Evolutionary conservation across 75 land plant species (phyloP).

Genomic region (Ceratopteris richardii): DNA sequence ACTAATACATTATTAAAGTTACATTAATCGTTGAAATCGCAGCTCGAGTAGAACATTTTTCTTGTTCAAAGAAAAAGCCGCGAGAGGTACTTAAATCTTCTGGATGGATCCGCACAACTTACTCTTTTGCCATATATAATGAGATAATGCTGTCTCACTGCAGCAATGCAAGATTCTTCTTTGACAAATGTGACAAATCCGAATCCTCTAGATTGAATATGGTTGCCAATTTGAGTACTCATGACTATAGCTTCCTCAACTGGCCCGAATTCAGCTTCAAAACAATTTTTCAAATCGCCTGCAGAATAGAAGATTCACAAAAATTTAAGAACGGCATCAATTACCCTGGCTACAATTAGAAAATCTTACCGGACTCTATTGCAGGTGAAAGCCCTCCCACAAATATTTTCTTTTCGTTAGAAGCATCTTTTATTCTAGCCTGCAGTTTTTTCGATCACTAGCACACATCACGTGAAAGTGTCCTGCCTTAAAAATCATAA

Average conservation of each 20-base stretch:
- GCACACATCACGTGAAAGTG: too few relatives aligned
- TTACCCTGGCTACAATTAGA: neutral
- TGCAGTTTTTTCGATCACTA: neutral
- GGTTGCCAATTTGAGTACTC: conserved; percentile 31
- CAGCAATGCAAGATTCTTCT: conserved; percentile 39
- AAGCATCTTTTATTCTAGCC: conserved; percentile 5
- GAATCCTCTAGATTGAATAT: conserved; percentile 46
- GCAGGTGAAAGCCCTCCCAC: conserved; percentile 56
- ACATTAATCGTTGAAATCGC: too few relatives aligned
- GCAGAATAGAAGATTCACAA: conserved; percentile 6
- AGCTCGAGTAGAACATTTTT: too few relatives aligned
- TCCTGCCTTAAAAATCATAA: too few relatives aligned
- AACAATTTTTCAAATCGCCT: conserved; percentile 45
- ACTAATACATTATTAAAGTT: neutral
- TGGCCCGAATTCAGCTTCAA: conserved; percentile 51
- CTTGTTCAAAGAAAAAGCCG: too few relatives aligned
- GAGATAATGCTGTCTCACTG: conserved; percentile 51
- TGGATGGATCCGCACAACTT: neutral
- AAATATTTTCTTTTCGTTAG: conserved; percentile 36
- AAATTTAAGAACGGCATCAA: neutral
- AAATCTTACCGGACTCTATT: conserved; percentile 40
- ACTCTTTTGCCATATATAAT: conserved; percentile 54
- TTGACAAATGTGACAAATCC: conserved; percentile 61
- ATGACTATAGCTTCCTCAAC: conserved; percentile 53
- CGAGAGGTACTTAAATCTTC: too few relatives aligned